Evolutionary conservation across 2,329 filamentous ascomycete genomes (phyloP).

Genomic region (Fusarium humuli): DNA sequence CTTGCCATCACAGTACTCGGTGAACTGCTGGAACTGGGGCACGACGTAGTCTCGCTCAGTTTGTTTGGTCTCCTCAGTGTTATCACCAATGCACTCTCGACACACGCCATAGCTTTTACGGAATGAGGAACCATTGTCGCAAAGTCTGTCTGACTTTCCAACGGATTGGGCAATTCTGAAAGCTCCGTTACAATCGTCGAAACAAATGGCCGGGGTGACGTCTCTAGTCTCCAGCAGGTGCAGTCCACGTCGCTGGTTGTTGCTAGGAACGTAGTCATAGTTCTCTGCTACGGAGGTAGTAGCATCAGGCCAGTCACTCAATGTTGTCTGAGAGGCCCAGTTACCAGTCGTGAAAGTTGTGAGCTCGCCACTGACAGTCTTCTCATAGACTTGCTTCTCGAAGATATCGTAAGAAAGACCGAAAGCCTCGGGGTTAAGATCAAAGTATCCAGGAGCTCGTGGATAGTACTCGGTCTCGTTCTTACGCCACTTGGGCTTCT

Average conservation of each 20-base stretch:
- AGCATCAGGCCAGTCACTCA: constrained; percentile 53
- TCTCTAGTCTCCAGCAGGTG: constrained; percentile 55
- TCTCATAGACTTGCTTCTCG: constrained; percentile 55
- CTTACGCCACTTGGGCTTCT: constrained; percentile 56
- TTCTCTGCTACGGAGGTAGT: constrained; percentile 27
- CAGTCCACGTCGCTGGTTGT: constrained; percentile 32
- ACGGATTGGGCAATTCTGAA: constrained; percentile 57
- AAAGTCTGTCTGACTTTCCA: constrained; percentile 63
- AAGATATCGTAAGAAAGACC: constrained; percentile 74
- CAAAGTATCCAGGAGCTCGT: constrained; percentile 67
- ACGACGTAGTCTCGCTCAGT: constrained; percentile 52
- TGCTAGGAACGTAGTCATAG: constrained; percentile 17
- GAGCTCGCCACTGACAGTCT: constrained; percentile 51
- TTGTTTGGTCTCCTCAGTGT: constrained; percentile 44
- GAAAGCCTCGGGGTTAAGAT: constrained; percentile 71
- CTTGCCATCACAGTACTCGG: constrained; percentile 58
- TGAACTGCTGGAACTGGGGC: constrained; percentile 57
- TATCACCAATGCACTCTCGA: constrained; percentile 53
- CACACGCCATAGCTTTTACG: constrained; percentile 53
- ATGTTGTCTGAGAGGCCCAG: constrained; percentile 63
- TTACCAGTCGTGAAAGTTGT: constrained; percentile 66
- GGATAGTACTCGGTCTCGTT: constrained; percentile 64
- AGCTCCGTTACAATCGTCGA: constrained; percentile 62
- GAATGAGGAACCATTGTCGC: constrained; percentile 58
- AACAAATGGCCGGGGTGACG: constrained; percentile 63